Evolutionary conservation across 169 alveolate genomes (phyloP).

Genomic region (Blepharisma undulans): DNA sequence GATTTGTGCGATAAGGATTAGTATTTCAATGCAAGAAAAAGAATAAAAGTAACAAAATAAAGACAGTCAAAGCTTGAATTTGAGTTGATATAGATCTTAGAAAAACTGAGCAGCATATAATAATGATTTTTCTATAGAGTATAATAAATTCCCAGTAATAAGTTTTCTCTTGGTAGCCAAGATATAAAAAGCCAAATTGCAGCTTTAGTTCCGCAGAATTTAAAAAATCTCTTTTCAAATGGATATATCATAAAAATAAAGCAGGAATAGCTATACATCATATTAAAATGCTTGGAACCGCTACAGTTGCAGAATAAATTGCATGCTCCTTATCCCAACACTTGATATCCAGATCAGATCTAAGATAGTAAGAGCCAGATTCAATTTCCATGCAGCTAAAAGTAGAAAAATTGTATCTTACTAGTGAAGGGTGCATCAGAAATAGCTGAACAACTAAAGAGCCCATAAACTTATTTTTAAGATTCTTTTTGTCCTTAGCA

Average conservation of each 20-base stretch:
- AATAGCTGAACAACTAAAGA: neutral
- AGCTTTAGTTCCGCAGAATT: neutral
- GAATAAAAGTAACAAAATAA: neutral
- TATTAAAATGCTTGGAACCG: constrained; percentile 10
- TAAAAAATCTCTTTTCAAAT: neutral
- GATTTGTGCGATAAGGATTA: constrained; percentile 35
- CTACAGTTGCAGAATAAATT: neutral
- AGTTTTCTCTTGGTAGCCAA: neutral
- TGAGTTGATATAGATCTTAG: neutral
- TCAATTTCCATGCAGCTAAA: constrained; percentile 34
- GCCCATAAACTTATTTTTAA: neutral
- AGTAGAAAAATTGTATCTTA: neutral
- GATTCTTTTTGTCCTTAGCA: neutral
- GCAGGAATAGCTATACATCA: constrained; percentile 32
- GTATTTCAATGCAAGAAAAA: neutral
- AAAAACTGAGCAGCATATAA: constrained; percentile 36
- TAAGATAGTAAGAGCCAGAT: constrained; percentile 12
- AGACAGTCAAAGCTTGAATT: neutral
- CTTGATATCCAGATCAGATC: neutral
- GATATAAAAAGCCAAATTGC: constrained; percentile 37
- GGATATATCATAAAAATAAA: neutral
- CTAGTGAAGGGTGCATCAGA: neutral
- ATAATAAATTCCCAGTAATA: constrained; percentile 23
- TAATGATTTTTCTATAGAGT: neutral
- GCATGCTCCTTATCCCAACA: neutral